These are phyloP conservation scores for Chlamydomonas sphaeroides DNA, from an alignment of 139 green algal species.

Conservation along the genomic window DNA sequence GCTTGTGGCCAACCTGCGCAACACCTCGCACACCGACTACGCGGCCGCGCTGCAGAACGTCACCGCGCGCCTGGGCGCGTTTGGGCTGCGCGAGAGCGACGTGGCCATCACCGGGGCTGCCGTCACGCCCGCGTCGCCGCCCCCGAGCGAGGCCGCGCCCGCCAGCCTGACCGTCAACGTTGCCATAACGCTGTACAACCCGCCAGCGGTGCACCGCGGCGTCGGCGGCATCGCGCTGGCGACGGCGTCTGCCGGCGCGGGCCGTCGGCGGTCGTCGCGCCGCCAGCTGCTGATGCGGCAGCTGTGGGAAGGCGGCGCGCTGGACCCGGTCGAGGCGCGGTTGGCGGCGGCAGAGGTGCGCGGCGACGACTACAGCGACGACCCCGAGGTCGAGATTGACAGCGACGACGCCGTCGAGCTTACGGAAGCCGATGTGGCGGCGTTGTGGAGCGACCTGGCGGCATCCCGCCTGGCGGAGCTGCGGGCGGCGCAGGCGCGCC, in stretches of 20 bases:
- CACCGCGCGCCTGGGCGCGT: neutral
- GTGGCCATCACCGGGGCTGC: conserved; percentile 7
- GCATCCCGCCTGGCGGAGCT: neutral
- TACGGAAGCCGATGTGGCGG: no score
- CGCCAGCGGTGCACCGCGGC: conserved; percentile 1
- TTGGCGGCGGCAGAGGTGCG: no score
- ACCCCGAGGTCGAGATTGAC: no score
- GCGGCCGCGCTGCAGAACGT: neutral
- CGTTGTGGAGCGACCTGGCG: no score
- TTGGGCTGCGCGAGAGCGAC: conserved; percentile 15
- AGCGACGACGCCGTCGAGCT: no score
- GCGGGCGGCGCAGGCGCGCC: neutral
- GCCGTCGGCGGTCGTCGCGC: no score
- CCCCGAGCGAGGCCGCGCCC: neutral
- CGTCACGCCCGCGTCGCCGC: neutral
- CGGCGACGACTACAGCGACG: no score
- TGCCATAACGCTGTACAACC: conserved; percentile 22
- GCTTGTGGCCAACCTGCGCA: neutral
- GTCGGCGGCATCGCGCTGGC: neutral
- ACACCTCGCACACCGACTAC: conserved; percentile 28
- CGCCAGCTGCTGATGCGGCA: no score
- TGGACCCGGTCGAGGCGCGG: no score
- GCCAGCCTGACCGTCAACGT: conserved; percentile 24
- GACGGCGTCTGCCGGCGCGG: neutral
- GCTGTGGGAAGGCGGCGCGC: no score